Conservation (phyloP, 2,329 filamentous ascomycete genomes). For the Dothiorella sarmentorum region DNA sequence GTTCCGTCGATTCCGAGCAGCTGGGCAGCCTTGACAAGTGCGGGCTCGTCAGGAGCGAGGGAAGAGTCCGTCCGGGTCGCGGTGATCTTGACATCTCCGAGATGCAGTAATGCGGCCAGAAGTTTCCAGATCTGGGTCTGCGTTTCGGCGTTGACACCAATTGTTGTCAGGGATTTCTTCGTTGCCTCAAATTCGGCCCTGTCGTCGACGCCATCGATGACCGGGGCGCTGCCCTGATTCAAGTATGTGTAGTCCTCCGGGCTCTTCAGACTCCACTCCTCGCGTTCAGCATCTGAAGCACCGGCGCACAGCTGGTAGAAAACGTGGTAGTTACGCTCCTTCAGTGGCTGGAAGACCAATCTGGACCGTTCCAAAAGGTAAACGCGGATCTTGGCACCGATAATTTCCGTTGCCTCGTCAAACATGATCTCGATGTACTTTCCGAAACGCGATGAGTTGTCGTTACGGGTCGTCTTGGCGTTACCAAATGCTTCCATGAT, state of each 20-base stretch:
- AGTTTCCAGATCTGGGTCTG: slow-evolving; percentile 87
- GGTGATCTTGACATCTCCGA: slow-evolving; percentile 95
- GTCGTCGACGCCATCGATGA: slow-evolving; percentile 93
- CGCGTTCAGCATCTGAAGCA: slow-evolving; percentile 76
- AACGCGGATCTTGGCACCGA: slow-evolving; percentile 93
- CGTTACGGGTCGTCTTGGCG: slow-evolving; percentile 98
- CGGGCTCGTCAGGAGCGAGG: slow-evolving; percentile 74
- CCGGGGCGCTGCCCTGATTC: slow-evolving; percentile 88
- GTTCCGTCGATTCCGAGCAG: slow-evolving; percentile 83
- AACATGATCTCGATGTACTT: slow-evolving; percentile 99
- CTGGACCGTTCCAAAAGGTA: slow-evolving; percentile 94
- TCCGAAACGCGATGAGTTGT: slow-evolving; percentile 97
- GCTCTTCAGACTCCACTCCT: slow-evolving; percentile 73
- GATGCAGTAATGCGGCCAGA: slow-evolving; percentile 83
- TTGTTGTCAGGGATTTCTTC: slow-evolving; percentile 78
- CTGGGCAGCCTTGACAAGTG: slow-evolving; percentile 73
- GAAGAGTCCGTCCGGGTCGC: slow-evolving; percentile 85
- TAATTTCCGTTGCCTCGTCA: slow-evolving; percentile 90
- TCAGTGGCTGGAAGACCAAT: slow-evolving; percentile 93
- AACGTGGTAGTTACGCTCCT: slow-evolving; percentile 98
- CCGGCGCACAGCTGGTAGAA: slow-evolving; percentile 97
- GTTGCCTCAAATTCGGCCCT: slow-evolving; percentile 90
- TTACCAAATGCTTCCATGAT: slow-evolving; percentile 99
- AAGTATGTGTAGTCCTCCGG: slow-evolving; percentile 93
- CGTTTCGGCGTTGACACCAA: slow-evolving; percentile 71